A percentile compares a stretch with the other conserved stretches of the same genome.
phyloP scores from a whole-genome alignment of 345 rosid genomes.

The Conringia planisiliqua region DNA sequence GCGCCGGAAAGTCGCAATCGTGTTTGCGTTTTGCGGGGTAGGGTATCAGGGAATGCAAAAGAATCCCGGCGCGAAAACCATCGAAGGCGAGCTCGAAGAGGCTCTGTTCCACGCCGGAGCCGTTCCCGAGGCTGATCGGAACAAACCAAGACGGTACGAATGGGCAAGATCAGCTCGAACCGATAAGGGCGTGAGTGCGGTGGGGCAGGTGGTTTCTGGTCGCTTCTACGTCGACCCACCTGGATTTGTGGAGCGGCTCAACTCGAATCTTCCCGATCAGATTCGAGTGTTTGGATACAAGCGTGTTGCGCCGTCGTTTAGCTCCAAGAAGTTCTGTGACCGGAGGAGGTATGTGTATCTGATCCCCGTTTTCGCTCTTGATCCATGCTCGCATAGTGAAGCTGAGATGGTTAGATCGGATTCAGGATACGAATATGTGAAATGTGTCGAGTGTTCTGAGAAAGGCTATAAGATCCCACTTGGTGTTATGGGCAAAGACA shows the following conservation, averaged over 20 bases:
- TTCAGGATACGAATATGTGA: slow-evolving; percentile 61
- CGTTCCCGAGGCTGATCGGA: slow-evolving; percentile 83
- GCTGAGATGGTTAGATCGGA: slow-evolving; percentile 76
- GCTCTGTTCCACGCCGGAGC: slow-evolving; percentile 81
- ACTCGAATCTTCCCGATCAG: slow-evolving; percentile 53
- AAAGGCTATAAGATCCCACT: slow-evolving; percentile 69
- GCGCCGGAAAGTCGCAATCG: slow-evolving; percentile 87
- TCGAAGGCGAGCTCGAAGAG: slow-evolving; percentile 94
- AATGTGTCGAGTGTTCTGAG: slow-evolving; percentile 79
- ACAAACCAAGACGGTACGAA: slow-evolving; percentile 60
- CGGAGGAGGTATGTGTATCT: slow-evolving; percentile 91
- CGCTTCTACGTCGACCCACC: slow-evolving; percentile 88
- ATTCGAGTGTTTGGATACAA: slow-evolving; percentile 78
- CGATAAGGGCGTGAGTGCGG: slow-evolving; percentile 94
- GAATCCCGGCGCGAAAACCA: slow-evolving; percentile 94
- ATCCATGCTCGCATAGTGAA: slow-evolving; percentile 68
- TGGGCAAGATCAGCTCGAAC: slow-evolving; percentile 96
- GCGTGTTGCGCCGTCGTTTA: slow-evolving; percentile 73
- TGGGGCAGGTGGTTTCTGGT: slow-evolving; percentile 94
- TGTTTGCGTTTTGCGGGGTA: slow-evolving; percentile 91
- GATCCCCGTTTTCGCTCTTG: slow-evolving; percentile 84
- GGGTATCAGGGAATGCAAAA: slow-evolving; percentile 99
- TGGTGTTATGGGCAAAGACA: slow-evolving; percentile 66
- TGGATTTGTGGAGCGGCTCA: slow-evolving; percentile 76
- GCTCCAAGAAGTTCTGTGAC: slow-evolving; percentile 82